Base-by-base conservation (phyloP, 129 eudicot genomes). In the Solidago caesia region DNA sequence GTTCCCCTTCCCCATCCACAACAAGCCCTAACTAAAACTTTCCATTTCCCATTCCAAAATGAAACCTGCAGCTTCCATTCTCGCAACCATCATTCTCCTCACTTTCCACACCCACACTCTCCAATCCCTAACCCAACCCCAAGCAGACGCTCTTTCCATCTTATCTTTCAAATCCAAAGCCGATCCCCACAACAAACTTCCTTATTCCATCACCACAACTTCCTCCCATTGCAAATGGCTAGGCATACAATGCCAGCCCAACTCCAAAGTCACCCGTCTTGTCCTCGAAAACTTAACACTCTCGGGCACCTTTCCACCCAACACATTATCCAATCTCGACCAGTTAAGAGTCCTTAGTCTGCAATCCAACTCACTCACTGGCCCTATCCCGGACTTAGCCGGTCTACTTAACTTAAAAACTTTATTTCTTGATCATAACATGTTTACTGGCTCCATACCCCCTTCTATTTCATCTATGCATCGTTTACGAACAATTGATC, bases 331-430 rank as follows among this genome's bases (percentile, higher is more conserved):
- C 63, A 83, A 68, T 2, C 91, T 94, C 67, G 84, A 84, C 73
- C 89, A 94, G 67, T 77, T 94, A 77, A 78, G 98, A n/a, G 97
- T 94, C 4, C 84, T 94, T 9, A 90, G 93, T 41, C 78, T 94
- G 3, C 88, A 82, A 52, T 83, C 81, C 83, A 91, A 88, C 88
- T 88, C 91, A 0, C 91, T 94, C 79, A 77, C 89, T 48, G 98
- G 98, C 0, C 87, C 96, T 4, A 80, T 94, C 7, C 98, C 98
- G 7, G 88, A 94, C 58, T 84, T 94, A 13, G 77, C 96, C 76
- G 66, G 77, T 4, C 81, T 94, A 2, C 7, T 68, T 8, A 90
- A 90, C 79, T 91, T 94, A 55, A 90, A 90, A 79, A 68, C 83
- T 6, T 84, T 94, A 49, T 88, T 94, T 57, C 88, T 94, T 1